Evolutionary conservation across 371 early-diverging fungal species (phyloP), one percentile per base, ranked within the genome.

Genomic region (Apophysomyces sp.): DNA sequence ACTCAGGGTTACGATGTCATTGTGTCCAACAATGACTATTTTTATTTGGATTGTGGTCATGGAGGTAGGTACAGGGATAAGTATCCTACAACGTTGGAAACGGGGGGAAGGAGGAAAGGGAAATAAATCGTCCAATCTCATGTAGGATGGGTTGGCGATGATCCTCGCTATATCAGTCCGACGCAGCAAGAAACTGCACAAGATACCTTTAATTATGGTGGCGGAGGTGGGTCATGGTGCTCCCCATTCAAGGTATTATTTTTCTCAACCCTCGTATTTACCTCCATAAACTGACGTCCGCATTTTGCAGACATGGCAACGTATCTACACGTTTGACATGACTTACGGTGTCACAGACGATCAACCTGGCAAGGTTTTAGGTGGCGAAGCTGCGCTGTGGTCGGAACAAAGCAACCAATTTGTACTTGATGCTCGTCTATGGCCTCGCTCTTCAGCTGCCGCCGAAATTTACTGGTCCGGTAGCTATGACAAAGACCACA

Each of bases 271-370:
- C n/a, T n/a, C n/a, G n/a, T n/a, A n/a, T n/a, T n/a, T n/a, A n/a
- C n/a, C n/a, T n/a, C n/a, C n/a, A n/a, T n/a, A n/a, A n/a, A n/a
- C n/a, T n/a, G n/a, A n/a, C n/a, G n/a, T n/a, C n/a, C n/a, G n/a
- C n/a, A n/a, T n/a, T n/a, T n/a, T n/a, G n/a, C n/a, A 91, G 84
- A 79, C 84, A 27, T 92, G 92, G 92, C 90, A 90, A 78, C 85
- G 86, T 49, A 86, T 92, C 12, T 93, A 93, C 66, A 71, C 77
- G 40, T 93, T 82, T 65, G 91, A 92, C 54, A 80, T 85, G 55
- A 78, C 80, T 8, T 71, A 81, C 30, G 84, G 80, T 16, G 66
- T 91, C 58, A 80, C 80, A 4, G 73, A 74, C 3, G 64, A 80
- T 6, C 76, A 77, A 37, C 76, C 81, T 40, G 74, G 73, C 36